Base-by-base conservation (phyloP, 192 early-diverging fungal species). In the Entomortierella parvispora region DNA sequence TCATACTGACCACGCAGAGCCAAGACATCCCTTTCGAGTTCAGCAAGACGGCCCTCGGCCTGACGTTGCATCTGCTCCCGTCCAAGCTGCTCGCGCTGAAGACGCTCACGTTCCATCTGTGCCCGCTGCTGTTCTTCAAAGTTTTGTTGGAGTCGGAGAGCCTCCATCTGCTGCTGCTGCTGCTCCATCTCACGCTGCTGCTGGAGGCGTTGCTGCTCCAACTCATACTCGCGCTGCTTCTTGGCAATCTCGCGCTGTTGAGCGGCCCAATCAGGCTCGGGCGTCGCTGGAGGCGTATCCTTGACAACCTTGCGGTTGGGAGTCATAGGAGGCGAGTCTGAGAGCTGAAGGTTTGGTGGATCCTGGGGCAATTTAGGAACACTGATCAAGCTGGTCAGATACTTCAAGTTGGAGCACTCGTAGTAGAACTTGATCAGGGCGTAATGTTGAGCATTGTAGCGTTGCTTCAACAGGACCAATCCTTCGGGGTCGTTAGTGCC, bases 351-450 rank as follows among this genome's bases (percentile, higher is more conserved):
- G 65, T 91, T 90, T 57, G 95, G 93, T 62, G 96, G 92, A 53
- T 94, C 87, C 71, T 86, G 87, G 4, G 92, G 85, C 37, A 99
- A 81, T 58, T 87, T 89, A 26, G 97, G 97, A 20, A 99, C 93
- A 32, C 83, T 88, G 64, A 98, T 95, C 58, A 99, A 86, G 48
- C 92, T 94, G n/a, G 95, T 96, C 49, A 99, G 80, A 79, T 98
- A 99, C 66, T 89, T 89, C 25, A 98, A 76, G 52, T 91, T 92
- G 42, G 90, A 90, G 81, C 94, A 96, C 50, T 97, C 93, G 74
- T 90, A 86, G 84, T 99, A 99, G 79, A 98, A 99, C 64, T 90
- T 89, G 65, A 93, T 85, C 66, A 99, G 71, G 7, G 85, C 87
- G 69, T 96, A 93, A 82, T 98, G 96, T 68, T 92, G 88, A 23